These are phyloP conservation scores for Thraustotheca clavata DNA, from an alignment of 352 stramenopile species.

Conservation along the genomic window DNA sequence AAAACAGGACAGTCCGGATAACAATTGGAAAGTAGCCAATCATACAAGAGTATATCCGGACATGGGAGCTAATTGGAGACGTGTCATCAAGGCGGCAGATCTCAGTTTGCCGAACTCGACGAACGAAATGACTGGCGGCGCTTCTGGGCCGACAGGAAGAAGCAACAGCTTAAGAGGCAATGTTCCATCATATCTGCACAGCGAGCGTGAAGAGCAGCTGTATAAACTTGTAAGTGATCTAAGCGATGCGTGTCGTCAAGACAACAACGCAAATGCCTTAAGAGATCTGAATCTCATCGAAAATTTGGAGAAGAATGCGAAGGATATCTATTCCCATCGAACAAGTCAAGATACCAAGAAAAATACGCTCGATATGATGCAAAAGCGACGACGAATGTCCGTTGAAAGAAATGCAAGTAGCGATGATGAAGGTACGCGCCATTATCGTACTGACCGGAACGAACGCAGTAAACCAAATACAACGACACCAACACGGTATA, in stretches of 20 bases:
- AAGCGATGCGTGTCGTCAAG: constrained; percentile 19
- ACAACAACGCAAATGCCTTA: constrained; percentile 20
- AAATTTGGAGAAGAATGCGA: constrained; percentile 20
- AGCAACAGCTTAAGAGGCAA: constrained; percentile 13
- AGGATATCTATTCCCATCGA: constrained; percentile 12
- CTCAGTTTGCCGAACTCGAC: background rate
- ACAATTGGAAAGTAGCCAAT: background rate
- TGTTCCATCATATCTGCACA: constrained; percentile 11
- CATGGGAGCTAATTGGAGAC: too few relatives aligned
- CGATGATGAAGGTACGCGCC: background rate
- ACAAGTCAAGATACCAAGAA: background rate
- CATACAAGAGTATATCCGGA: background rate
- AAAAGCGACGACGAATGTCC: constrained; percentile 11
- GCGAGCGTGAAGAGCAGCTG: constrained; percentile 13
- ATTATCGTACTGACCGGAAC: background rate
- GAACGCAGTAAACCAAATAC: background rate
- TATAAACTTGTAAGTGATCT: constrained; percentile 22
- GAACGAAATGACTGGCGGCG: background rate
- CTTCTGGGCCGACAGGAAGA: background rate
- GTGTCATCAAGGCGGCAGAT: background rate
- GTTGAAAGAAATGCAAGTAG: constrained; percentile 1
- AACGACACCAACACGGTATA: constrained; percentile 14
- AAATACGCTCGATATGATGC: background rate
- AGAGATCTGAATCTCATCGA: constrained; percentile 20
- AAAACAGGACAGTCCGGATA: constrained; percentile 4